phyloP scores from a whole-genome alignment of 2,329 filamentous ascomycete species.

The Clonostachys rhizophaga region DNA sequence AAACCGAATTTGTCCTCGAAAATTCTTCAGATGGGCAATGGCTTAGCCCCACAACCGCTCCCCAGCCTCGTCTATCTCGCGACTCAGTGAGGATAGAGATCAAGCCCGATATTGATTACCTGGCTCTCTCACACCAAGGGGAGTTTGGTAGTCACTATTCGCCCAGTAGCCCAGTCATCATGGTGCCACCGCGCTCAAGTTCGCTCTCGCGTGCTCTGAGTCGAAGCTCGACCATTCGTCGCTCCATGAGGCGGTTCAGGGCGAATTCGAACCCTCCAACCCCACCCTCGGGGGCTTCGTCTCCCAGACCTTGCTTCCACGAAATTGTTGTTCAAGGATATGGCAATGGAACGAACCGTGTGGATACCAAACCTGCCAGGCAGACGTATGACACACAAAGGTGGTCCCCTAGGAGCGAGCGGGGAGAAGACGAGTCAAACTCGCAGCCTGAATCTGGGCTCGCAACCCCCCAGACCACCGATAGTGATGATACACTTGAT shows the following conservation, averaged over 20 bases:
- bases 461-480: constrained; percentile 16
- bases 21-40: neutral
- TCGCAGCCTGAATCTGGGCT: no score
- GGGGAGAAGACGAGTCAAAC: constrained; percentile 2
- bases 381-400: constrained; percentile 1
- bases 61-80: no score
- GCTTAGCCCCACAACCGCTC: neutral
- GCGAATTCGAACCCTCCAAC: constrained; percentile 9
- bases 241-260: constrained; percentile 23
- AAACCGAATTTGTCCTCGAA: constrained; percentile 13
- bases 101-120: constrained; percentile 52
- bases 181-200: constrained; percentile 16
- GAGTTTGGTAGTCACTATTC: neutral
- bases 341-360: constrained; percentile 43
- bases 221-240: constrained; percentile 24
- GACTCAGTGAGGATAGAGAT: constrained; percentile 29
- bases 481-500: constrained; percentile 15
- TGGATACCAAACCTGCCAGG: constrained; percentile 7
- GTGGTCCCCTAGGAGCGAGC: neutral
- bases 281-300: constrained; percentile 6
- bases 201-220: constrained; percentile 20
- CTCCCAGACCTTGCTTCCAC: constrained; percentile 25
- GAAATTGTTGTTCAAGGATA: constrained; percentile 51
- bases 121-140: constrained; percentile 33
- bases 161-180: constrained; percentile 8